phyloP scores from a whole-genome alignment of 2,329 filamentous ascomycete species.

The Bipolaris oryzae region DNA sequence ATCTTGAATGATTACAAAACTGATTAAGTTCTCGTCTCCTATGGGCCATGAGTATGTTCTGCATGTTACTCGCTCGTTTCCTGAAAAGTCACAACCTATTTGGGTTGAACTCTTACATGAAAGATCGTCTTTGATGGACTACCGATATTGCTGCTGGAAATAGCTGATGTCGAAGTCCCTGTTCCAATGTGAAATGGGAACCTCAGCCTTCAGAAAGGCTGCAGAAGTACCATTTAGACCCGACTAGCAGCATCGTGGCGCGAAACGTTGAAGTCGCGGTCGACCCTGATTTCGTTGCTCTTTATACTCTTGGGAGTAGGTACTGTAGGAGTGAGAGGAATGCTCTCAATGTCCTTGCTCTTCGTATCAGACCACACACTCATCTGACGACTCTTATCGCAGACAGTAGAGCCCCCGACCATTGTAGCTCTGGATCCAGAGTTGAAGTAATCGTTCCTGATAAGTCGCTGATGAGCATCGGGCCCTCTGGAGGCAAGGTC shows the following conservation, averaged over 20 bases:
- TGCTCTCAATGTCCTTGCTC: conserved; percentile 24
- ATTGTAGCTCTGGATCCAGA: conserved; percentile 11
- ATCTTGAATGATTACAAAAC: background rate
- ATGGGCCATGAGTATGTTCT: background rate
- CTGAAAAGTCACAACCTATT: background rate
- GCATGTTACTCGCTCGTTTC: background rate
- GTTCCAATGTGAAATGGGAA: background rate
- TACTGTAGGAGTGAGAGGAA: conserved; percentile 6
- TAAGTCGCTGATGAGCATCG: conserved; percentile 36
- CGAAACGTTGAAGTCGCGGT: conserved; percentile 32
- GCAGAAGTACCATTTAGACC: conserved; percentile 3
- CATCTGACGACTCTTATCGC: conserved; percentile 28
- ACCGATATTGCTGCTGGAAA: background rate
- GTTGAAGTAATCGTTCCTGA: conserved; percentile 32
- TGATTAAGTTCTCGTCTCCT: background rate
- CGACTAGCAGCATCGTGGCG: conserved; percentile 15
- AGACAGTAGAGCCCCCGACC: conserved; percentile 15
- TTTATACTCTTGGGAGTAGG: conserved; percentile 9
- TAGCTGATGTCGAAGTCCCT: background rate
- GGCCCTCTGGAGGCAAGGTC: conserved; percentile 25
- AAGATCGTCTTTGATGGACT: background rate
- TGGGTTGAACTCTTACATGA: background rate
- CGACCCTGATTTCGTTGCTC: conserved; percentile 28
- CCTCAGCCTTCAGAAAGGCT: background rate
- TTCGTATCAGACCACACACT: conserved; percentile 25